These are phyloP conservation scores for Pulveroboletus ravenelii DNA, from an alignment of 768 basidiomycete genomes.

Conservation along the genomic window DNA sequence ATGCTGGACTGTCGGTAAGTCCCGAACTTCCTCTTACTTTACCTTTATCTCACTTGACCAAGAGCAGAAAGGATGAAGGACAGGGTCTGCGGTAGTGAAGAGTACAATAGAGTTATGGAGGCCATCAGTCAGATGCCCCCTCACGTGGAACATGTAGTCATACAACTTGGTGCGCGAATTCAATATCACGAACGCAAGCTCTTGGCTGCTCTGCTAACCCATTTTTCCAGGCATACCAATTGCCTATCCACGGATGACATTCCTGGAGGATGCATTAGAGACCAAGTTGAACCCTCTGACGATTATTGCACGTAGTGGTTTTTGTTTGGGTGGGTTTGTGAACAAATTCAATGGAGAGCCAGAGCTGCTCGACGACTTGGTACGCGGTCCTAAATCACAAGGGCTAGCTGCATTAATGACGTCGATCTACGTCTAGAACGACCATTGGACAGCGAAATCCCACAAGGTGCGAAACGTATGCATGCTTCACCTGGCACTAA, in stretches of 20 bases:
- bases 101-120: constrained; percentile 73
- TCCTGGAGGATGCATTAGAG: constrained; percentile 74
- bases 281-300: constrained; percentile 83
- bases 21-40: not conserved
- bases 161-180: constrained; percentile 61
- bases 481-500: not conserved
- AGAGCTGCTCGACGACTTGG: constrained; percentile 90
- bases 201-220: not conserved
- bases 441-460: constrained; percentile 83
- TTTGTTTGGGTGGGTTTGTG: constrained; percentile 72
- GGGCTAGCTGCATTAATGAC: constrained; percentile 22
- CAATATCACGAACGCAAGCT: not conserved
- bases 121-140: constrained; percentile 56
- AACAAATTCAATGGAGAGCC: constrained; percentile 92
- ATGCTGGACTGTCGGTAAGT: constrained; percentile 78
- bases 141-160: constrained; percentile 73
- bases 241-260: constrained; percentile 92
- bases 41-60: constrained; percentile 5
- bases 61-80: constrained; percentile 83
- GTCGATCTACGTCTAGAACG: constrained; percentile 69
- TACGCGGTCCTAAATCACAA: constrained; percentile 28
- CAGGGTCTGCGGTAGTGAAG: constrained; percentile 67
- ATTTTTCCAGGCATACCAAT: constrained; percentile 59
- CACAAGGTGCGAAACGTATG: constrained; percentile 54
- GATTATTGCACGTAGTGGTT: constrained; percentile 63